A percentile compares a stretch with the other conserved stretches of the same genome.
phyloP scores from a whole-genome alignment of 2,329 filamentous ascomycete species.

The Furcasterigmium sp. region DNA sequence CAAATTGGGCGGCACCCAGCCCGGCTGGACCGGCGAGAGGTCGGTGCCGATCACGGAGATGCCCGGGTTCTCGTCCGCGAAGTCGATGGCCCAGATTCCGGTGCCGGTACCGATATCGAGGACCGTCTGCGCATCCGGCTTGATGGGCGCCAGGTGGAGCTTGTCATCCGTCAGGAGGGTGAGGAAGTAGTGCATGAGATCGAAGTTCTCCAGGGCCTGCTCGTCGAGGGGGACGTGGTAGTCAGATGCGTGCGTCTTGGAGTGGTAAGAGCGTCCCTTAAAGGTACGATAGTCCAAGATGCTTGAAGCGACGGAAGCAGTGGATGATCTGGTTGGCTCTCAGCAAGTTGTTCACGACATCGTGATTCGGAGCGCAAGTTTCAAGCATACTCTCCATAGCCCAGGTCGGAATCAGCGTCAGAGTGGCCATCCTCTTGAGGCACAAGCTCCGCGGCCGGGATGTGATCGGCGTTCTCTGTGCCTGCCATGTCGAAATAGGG shows the following conservation, averaged over 20 bases:
- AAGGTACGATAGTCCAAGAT: constrained; percentile 23
- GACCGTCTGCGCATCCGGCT: neutral
- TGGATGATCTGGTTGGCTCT: too few species aligned
- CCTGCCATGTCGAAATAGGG: too few species aligned
- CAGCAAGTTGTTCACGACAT: too few species aligned
- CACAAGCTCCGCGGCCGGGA: too few species aligned
- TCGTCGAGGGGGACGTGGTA: constrained; percentile 26
- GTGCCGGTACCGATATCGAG: constrained; percentile 2
- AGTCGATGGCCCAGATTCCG: constrained; percentile 2
- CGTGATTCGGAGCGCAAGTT: too few species aligned
- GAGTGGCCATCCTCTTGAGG: too few species aligned
- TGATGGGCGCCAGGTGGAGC: neutral
- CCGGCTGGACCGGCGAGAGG: constrained; percentile 7
- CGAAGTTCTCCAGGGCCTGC: constrained; percentile 22
- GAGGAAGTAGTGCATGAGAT: constrained; percentile 14
- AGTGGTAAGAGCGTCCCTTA: constrained; percentile 24
- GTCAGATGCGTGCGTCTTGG: constrained; percentile 17
- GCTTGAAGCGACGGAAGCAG: constrained; percentile 21
- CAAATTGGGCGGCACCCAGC: constrained; percentile 15
- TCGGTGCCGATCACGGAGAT: constrained; percentile 2
- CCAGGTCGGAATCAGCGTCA: too few species aligned
- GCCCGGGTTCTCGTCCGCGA: constrained; percentile 7
- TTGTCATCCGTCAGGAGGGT: neutral
- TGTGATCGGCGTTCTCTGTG: too few species aligned
- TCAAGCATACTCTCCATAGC: too few species aligned